Base-by-base conservation (phyloP, 208 protist genomes). In the Trypanosoma cruzi region DNA sequence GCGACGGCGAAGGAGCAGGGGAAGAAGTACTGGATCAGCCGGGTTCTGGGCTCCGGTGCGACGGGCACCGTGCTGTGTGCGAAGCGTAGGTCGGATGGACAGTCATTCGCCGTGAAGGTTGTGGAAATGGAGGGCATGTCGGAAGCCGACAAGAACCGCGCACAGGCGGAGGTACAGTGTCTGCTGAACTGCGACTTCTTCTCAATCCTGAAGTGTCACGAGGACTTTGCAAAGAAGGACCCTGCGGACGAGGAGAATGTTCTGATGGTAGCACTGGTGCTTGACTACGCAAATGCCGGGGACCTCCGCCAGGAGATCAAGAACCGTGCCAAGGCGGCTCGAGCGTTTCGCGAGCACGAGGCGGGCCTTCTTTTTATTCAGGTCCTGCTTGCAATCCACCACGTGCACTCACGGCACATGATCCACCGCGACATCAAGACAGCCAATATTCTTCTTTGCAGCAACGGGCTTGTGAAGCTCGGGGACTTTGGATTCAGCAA, bases 361-460 rank as follows among this genome's bases (percentile, higher is more conserved):
- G 81, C 81, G 0, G 79, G 81, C 11, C 59, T 92, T 44, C 48
- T 89, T 1, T 94, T 96, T 68, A 62, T 90, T 4, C 90, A 96
- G 73, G 63, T 96, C 48, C 36, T 81, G 68, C 37, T 26, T 79
- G n/a, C 18, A 76, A 29, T 50, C 18, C 72, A 93, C 73, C 89
- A 97, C 68, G 75, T 97, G 16, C 93, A 97, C 75, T 82, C 75
- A 24, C 75, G 89, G 59, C 71, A 86, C 67, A 93, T 96, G 74
- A 88, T 96, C 63, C 91, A 96, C 60, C 83, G 90, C 50, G 90
- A 96, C 54, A 82, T 96, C 71, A 96, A 96, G 77, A 89, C 82
- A 44, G 90, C 81, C 24, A 96, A 56, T 24, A 56, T 56, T 18
- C 26, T 56, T 28, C 52, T 56, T 31, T 56, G 52, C 52, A 56